Conservation (phyloP, 2,329 filamentous ascomycete species). For the Penicillium oxalicum region DNA sequence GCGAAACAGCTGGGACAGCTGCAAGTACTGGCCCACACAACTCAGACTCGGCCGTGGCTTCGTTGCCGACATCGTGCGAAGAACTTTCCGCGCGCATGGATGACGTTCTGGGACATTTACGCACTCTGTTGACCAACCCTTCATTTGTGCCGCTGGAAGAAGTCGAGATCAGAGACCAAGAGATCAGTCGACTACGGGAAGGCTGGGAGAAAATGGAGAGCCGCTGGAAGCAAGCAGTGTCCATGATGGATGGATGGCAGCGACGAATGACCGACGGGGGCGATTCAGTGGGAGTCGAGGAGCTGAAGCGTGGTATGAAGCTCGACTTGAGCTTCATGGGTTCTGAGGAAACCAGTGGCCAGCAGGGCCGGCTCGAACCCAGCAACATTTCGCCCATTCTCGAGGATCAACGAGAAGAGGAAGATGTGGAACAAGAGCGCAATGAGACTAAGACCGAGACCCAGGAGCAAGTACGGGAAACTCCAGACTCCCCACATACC, state of each 20-base stretch:
- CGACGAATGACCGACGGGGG: conserved; percentile 58
- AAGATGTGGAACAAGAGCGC: conserved; percentile 24
- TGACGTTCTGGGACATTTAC: conserved; percentile 70
- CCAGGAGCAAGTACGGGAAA: conserved; percentile 8
- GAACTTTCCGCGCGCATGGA: conserved; percentile 68
- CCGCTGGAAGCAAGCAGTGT: conserved; percentile 82
- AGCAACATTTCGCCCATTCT: conserved; percentile 28
- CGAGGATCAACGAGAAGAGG: conserved; percentile 27
- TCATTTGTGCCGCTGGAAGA: conserved; percentile 95
- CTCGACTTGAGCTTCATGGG: conserved; percentile 34
- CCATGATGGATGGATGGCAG: conserved; percentile 88
- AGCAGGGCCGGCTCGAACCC: conserved; percentile 14
- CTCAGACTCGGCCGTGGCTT: conserved; percentile 29
- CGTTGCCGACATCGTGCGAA: conserved; percentile 58
- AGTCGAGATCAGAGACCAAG: conserved; percentile 84
- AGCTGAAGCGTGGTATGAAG: conserved; percentile 39
- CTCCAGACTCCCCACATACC: conserved; percentile 8
- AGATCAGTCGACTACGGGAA: conserved; percentile 73
- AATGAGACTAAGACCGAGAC: conserved; percentile 23
- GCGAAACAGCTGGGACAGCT: conserved; percentile 27
- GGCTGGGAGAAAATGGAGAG: conserved; percentile 93
- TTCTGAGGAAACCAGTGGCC: conserved; percentile 13
- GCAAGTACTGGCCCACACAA: conserved; percentile 20
- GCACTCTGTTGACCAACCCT: conserved; percentile 82
- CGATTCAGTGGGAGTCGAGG: conserved; percentile 38